Base-by-base conservation (phyloP, 1,284 basidiomycete genomes). In the Meripilus lineatus region DNA sequence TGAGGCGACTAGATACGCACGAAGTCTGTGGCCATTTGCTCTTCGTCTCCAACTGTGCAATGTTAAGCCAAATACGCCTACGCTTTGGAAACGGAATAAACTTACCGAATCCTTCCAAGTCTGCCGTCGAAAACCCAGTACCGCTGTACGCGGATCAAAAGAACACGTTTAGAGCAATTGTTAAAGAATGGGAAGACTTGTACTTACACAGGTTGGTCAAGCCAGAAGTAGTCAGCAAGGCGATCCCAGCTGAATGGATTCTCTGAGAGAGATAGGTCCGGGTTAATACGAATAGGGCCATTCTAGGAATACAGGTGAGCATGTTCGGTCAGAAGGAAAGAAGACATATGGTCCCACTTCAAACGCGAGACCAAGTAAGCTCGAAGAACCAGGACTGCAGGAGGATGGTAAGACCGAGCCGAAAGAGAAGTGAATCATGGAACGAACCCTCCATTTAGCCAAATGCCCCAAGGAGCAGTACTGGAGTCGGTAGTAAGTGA, bases 371-470 rank as follows among this genome's bases (percentile, higher is more conserved):
- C 83, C 82, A 38, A 74, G 62, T 61, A 86, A 66, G 52, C 82
- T 81, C 11, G 84, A 86, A 4, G 81, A 77, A 15, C 84, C 84
- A 13, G 84, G 84, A 18, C 82, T 83, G 45, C 28, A 34, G 28
- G 17, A 24, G 23, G 45, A 11, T 4, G 20, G 36, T 41, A 21
- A 34, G 23, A 3, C 6, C 3, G 21, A 22, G 11, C 14, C 10
- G 10, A 20, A 5, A 14, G 11, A 36, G 30, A 33, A 10, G 18
- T 13, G 28, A 23, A 32, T 15, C 24, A 23, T 18, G 45, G 23
- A n/a, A 44, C 73, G 42, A 52, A 81, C 76, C 82, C 83, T 59
- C 84, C 83, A 52, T 85, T 84, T 15, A 87, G 58, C 82, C 82
- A 87, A 35, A 86, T 79, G 8, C 74, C 74, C 84, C 84, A 86